Evolutionary conservation across 345 rosid species (phyloP).

Genomic region (Citrus glauca): DNA sequence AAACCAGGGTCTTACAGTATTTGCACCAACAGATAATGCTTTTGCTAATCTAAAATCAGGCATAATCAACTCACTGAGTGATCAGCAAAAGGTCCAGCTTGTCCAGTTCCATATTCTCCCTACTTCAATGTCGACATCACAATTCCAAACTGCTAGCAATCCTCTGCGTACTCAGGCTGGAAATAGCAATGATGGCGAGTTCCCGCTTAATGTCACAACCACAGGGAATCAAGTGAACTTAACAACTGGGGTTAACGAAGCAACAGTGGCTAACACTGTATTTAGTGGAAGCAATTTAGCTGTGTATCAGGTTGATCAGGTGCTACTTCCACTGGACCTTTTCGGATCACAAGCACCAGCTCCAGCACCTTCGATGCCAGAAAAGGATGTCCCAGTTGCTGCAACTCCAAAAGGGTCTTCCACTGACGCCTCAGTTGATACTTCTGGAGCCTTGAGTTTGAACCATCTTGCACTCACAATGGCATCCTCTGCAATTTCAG

Average conservation of each 20-base stretch:
- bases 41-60: constrained; percentile 66
- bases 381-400: constrained; percentile 45
- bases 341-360: constrained; percentile 69
- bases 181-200: constrained; percentile 45
- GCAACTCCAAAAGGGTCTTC: constrained; percentile 44
- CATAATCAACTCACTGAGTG: constrained; percentile 58
- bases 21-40: constrained; percentile 82
- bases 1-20: constrained; percentile 68
- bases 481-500: constrained; percentile 15
- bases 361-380: constrained; percentile 44
- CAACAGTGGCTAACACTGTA: constrained; percentile 62
- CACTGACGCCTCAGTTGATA: constrained; percentile 33
- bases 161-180: constrained; percentile 91
- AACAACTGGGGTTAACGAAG: constrained; percentile 64
- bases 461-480: neutral
- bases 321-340: constrained; percentile 60
- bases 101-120: constrained; percentile 85
- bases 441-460: constrained; percentile 36
- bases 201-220: constrained; percentile 70
- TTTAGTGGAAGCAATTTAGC: constrained; percentile 53
- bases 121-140: constrained; percentile 46
- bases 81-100: constrained; percentile 66
- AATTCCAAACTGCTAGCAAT: constrained; percentile 87
- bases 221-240: constrained; percentile 79
- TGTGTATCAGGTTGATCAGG: constrained; percentile 76